phyloP scores from a whole-genome alignment of 2,329 filamentous ascomycete genomes.

The Colletotrichum zoysiae region DNA sequence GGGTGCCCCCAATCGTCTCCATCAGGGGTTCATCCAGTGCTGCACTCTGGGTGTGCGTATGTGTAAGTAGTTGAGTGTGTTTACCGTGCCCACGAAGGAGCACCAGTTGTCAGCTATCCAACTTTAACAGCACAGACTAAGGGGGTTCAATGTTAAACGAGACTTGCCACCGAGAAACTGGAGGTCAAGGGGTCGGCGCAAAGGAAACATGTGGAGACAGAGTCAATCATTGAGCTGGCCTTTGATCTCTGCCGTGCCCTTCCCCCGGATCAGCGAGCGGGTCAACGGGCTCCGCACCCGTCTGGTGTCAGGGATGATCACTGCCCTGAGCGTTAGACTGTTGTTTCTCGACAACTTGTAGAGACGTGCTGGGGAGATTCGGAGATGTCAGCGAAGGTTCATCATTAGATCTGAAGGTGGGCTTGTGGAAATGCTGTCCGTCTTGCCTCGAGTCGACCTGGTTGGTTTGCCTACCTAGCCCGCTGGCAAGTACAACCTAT shows the following conservation, averaged over 20 bases:
- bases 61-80: neutral
- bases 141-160: constrained; percentile 4
- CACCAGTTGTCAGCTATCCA: neutral
- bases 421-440: constrained; percentile 39
- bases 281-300: constrained; percentile 38
- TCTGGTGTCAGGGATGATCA: constrained; percentile 17
- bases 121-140: constrained; percentile 13
- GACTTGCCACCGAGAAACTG: neutral
- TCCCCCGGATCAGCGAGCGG: constrained; percentile 42
- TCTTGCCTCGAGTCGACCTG: constrained; percentile 25
- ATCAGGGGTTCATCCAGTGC: neutral
- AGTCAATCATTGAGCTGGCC: constrained; percentile 7
- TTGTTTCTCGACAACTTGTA: constrained; percentile 6
- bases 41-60: neutral
- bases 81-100: neutral
- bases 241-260: neutral
- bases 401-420: constrained; percentile 31
- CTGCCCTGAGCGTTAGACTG: neutral
- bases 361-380: constrained; percentile 13
- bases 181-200: neutral
- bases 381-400: constrained; percentile 30
- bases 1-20: constrained; percentile 14
- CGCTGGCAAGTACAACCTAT: neutral
- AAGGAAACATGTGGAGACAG: neutral
- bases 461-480: constrained; percentile 4